Conservation (phyloP, 2,329 filamentous ascomycete genomes). For the Xylogone sp. region DNA sequence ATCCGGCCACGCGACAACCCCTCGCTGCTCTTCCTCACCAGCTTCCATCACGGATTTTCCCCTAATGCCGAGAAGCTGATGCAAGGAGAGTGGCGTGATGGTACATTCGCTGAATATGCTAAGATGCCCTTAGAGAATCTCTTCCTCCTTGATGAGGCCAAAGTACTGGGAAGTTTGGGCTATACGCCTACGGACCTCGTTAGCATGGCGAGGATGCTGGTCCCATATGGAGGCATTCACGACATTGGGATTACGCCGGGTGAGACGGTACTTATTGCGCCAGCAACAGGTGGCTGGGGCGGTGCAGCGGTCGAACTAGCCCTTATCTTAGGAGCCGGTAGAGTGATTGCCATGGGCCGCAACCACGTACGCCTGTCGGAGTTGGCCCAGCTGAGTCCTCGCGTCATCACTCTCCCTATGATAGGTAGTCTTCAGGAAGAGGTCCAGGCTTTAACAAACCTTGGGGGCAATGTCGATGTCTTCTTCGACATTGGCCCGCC, state of each 20-base stretch:
- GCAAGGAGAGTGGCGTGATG: slow-evolving; percentile 29
- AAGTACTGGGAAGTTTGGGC: slow-evolving; percentile 17
- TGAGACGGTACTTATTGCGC: slow-evolving; percentile 41
- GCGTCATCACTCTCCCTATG: not conserved
- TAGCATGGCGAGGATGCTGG: not conserved
- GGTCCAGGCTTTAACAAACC: not conserved
- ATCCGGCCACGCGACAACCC: slow-evolving; percentile 32
- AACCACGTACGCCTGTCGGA: not conserved
- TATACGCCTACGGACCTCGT: slow-evolving; percentile 11
- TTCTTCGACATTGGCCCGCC: not conserved
- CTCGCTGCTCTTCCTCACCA: slow-evolving; percentile 23
- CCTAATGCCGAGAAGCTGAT: slow-evolving; percentile 23
- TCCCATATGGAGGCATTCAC: not conserved
- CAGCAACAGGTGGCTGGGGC: slow-evolving; percentile 43
- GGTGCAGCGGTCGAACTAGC: slow-evolving; percentile 27
- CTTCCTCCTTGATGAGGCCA: slow-evolving; percentile 28
- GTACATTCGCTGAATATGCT: slow-evolving; percentile 30
- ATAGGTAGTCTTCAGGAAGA: not conserved
- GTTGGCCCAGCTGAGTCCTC: not conserved
- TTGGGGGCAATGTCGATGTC: not conserved
- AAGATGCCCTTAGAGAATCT: slow-evolving; percentile 34
- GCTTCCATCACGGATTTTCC: slow-evolving; percentile 25
- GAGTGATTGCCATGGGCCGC: not conserved
- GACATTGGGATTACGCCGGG: slow-evolving; percentile 38
- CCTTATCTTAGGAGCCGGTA: not conserved